Percentiles rank a stretch among this genome's conserved stretches.
Conservation (phyloP, 1,139 yeast species). For the Scheffersomyces quercinus region DNA sequence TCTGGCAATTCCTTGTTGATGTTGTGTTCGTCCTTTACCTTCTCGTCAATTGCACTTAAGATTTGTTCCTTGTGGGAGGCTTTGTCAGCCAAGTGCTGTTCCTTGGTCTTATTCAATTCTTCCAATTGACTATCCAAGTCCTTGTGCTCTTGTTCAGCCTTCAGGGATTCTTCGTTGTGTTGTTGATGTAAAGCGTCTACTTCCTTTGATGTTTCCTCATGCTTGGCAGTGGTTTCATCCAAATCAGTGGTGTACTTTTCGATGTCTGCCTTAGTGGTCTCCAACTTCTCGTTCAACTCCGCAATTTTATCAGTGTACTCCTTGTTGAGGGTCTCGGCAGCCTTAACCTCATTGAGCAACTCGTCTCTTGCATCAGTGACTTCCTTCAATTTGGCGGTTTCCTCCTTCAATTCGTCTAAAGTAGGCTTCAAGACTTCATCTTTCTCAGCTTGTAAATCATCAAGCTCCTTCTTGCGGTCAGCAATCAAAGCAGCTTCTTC, state of each 20-base stretch:
- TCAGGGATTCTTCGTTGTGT: constrained; percentile 24
- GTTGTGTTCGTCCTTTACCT: constrained; percentile 43
- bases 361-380: constrained; percentile 41
- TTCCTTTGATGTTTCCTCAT: constrained; percentile 36
- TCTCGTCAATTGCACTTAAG: constrained; percentile 29
- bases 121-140: constrained; percentile 31
- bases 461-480: constrained; percentile 45
- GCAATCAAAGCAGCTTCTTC: constrained; percentile 45
- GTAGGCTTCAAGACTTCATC: constrained; percentile 44
- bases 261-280: constrained; percentile 38
- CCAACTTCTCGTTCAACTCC: constrained; percentile 38
- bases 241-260: constrained; percentile 34
- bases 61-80: constrained; percentile 35
- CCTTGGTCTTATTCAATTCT: constrained; percentile 31
- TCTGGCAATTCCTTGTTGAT: constrained; percentile 55
- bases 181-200: constrained; percentile 29
- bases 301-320: constrained; percentile 37
- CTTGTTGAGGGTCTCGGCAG: constrained; percentile 31
- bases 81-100: constrained; percentile 30
- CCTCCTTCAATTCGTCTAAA: constrained; percentile 42
- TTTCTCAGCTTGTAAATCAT: constrained; percentile 45
- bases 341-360: constrained; percentile 35
- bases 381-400: constrained; percentile 39
- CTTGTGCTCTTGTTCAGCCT: constrained; percentile 25
- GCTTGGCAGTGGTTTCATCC: constrained; percentile 28